These are phyloP conservation scores for Candida awuae DNA, from an alignment of 805 yeast genomes.

Conservation along the genomic window DNA sequence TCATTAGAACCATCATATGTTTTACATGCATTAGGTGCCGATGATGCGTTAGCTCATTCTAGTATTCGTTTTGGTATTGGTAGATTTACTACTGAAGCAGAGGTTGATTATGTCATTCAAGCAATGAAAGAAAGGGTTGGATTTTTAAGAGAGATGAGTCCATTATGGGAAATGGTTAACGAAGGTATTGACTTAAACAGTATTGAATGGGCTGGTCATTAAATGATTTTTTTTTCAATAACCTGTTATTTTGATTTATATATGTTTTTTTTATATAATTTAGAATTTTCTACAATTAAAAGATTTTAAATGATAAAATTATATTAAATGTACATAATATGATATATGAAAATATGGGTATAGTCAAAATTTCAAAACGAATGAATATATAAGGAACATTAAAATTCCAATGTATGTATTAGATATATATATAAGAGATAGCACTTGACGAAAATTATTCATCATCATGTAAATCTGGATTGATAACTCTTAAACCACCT, in stretches of 20 bases:
- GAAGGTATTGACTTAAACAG: constrained; percentile 92
- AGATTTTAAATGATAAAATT: not conserved
- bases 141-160: constrained; percentile 85
- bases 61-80: constrained; percentile 96
- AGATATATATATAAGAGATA: not conserved
- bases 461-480: constrained; percentile 25
- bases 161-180: constrained; percentile 98
- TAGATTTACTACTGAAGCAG: constrained; percentile 93
- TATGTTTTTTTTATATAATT: not conserved
- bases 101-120: constrained; percentile 84
- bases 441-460: not conserved
- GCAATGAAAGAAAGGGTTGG: constrained; percentile 87
- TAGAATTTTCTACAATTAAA: no score
- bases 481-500: constrained; percentile 26
- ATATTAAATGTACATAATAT: not conserved
- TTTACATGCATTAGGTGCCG: constrained; percentile 93
- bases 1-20: constrained; percentile 97
- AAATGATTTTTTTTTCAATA: not conserved
- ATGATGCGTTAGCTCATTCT: constrained; percentile 97
- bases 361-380: not conserved
- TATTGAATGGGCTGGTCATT: constrained; percentile 98
- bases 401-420: not conserved
- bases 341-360: not conserved
- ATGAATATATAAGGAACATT: not conserved
- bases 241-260: not conserved